phyloP scores from a whole-genome alignment of 192 early-diverging fungal genomes.

The Podila epicladia region DNA sequence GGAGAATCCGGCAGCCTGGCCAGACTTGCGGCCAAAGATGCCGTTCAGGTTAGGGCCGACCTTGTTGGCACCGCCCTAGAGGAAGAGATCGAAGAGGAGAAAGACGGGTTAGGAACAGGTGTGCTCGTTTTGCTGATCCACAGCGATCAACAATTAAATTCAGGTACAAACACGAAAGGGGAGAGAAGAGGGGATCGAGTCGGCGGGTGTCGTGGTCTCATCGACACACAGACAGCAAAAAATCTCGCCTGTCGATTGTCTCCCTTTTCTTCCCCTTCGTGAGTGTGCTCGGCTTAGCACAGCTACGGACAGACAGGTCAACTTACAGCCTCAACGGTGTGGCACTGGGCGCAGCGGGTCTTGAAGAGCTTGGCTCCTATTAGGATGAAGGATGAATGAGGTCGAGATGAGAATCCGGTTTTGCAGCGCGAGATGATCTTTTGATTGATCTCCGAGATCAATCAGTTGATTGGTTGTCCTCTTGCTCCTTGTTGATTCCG shows the following conservation, averaged over 20 bases:
- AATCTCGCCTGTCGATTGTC: not conserved
- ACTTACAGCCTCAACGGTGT: slow-evolving; percentile 83
- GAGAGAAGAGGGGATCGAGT: not conserved
- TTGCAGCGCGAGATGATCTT: not conserved
- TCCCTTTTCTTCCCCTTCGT: not conserved
- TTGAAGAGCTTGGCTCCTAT: slow-evolving; percentile 78
- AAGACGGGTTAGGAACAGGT: not conserved
- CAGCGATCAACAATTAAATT: not conserved
- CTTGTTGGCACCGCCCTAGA: slow-evolving; percentile 88
- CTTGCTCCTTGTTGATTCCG: not conserved
- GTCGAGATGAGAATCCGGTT: not conserved
- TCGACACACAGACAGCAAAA: not conserved
- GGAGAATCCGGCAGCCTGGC: slow-evolving; percentile 84
- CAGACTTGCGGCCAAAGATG: slow-evolving; percentile 90
- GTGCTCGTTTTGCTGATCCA: not conserved
- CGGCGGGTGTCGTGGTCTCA: too few relatives aligned
- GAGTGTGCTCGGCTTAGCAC: too few relatives aligned
- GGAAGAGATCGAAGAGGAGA: not conserved
- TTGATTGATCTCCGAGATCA: slow-evolving; percentile 8
- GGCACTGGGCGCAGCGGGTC: slow-evolving; percentile 98
- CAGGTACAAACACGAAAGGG: not conserved
- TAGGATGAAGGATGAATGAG: not conserved
- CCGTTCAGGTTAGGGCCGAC: slow-evolving; percentile 97
- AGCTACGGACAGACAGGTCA: not conserved
- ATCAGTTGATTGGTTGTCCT: not conserved